These are phyloP conservation scores for Canavalia gladiata DNA, from an alignment of 306 rosid genomes.

Conservation along the genomic window DNA sequence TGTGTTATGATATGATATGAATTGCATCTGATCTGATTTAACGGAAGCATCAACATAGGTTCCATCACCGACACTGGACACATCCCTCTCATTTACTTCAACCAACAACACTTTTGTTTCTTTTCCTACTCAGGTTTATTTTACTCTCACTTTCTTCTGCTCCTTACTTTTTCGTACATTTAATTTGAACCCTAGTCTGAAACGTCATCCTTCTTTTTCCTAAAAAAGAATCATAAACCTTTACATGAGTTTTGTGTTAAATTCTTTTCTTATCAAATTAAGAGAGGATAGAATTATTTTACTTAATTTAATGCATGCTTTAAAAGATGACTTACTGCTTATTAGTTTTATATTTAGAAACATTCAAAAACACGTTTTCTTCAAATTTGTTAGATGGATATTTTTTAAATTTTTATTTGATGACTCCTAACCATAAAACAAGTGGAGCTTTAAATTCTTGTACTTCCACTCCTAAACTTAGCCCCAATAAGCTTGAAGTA, in stretches of 20 bases:
- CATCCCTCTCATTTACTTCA: not conserved
- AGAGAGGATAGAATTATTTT: too few species aligned
- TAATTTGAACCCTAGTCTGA: not conserved
- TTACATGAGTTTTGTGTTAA: not conserved
- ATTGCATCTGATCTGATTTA: slow-evolving; percentile 37
- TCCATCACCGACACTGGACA: slow-evolving; percentile 40
- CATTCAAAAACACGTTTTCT: too few species aligned
- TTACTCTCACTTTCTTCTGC: not conserved
- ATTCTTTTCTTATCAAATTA: too few species aligned
- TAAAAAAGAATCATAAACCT: not conserved
- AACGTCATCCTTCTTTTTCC: not conserved
- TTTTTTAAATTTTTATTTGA: too few species aligned
- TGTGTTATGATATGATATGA: not conserved
- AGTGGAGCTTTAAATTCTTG: too few species aligned
- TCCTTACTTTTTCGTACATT: not conserved
- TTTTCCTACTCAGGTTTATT: not conserved
- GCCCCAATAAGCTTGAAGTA: too few species aligned
- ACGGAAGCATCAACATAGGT: slow-evolving; percentile 45
- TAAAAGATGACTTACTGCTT: too few species aligned
- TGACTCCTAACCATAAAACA: too few species aligned
- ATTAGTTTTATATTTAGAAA: too few species aligned
- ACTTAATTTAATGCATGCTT: too few species aligned
- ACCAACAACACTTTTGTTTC: not conserved
- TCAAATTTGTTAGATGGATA: too few species aligned
- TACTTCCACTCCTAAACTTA: too few species aligned